Evolutionary conservation across 2,329 filamentous ascomycete species (phyloP), one percentile per base, ranked within the genome.

Genomic region (Bipolaris sorokiniana): DNA sequence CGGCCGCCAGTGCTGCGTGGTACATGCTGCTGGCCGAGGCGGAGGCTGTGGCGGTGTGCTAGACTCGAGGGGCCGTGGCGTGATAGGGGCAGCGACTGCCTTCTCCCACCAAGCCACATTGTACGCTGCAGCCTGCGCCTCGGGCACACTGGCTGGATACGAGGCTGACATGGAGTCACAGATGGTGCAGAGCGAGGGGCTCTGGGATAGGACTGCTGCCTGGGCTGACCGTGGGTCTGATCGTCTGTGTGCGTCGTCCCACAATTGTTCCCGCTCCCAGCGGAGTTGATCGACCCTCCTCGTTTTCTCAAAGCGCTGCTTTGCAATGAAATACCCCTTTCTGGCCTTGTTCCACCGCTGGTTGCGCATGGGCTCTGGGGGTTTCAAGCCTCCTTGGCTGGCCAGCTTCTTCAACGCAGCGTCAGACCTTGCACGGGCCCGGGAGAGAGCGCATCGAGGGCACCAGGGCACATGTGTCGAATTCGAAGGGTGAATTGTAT

Each of bases 91-190:
- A 31, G 28, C 60, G 26, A 57, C 58, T 31, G 58, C 50, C 10
- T 31, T 63, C 58, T 72, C 68, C 69, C 68, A 73, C 68, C 69
- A 72, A 22, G 66, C 49, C 22, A 56, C 22, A 31, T 31, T 31
- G 18, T 62, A 53, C 13, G 49, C 45, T 38, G 50, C 48, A 9
- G 50, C n/a, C 16, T 59, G 50, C 10, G 49, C 40, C 41, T 54
- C 45, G 16, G 55, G 37, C n/a, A 59, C 33, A 2, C 42, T 51
- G 7, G 55, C 56, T 40, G 58, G 49, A 37, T 58, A 53, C 11
- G 20, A 41, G 18, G 54, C 54, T 48, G 51, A 47, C 49, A 58
- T 55, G 2, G 58, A 58, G 36, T 53, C 55, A 54, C 64, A 66
- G 15, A 54, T 48, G n/a, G 54, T 41, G 40, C 64, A 66, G 37